phyloP scores from a whole-genome alignment of 2,329 filamentous ascomycete species.

The Fusarium annulatum region DNA sequence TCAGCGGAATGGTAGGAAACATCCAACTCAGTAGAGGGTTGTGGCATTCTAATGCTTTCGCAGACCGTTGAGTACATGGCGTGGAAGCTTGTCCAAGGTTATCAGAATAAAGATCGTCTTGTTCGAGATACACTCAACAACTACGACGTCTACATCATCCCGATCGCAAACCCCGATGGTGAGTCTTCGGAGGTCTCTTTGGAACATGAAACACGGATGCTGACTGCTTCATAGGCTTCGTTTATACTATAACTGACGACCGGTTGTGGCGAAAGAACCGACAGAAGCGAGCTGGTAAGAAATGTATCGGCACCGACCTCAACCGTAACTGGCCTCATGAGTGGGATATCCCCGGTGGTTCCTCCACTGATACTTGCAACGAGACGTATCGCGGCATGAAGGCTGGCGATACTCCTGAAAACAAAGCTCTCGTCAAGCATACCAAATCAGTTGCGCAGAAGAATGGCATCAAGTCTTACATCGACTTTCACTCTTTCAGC shows the following conservation, averaged over 20 bases:
- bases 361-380: constrained; percentile 62
- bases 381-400: constrained; percentile 60
- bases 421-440: constrained; percentile 55
- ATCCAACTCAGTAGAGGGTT: fast-evolving
- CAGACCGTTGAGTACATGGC: constrained; percentile 42
- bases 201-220: fast-evolving
- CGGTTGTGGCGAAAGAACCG: constrained; percentile 73
- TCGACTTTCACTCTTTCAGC: constrained; percentile 74
- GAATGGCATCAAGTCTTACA: constrained; percentile 66
- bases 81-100: constrained; percentile 36
- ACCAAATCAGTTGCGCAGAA: constrained; percentile 49
- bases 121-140: constrained; percentile 58
- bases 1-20: constrained; percentile 60
- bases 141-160: constrained; percentile 75
- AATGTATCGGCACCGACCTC: constrained; percentile 65
- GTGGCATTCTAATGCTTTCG: background rate
- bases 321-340: constrained; percentile 70
- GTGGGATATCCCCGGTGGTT: constrained; percentile 62
- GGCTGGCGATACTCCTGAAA: constrained; percentile 62
- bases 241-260: constrained; percentile 55
- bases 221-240: constrained; percentile 58
- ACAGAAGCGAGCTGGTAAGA: constrained; percentile 51
- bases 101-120: constrained; percentile 26
- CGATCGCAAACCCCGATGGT: constrained; percentile 71
- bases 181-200: background rate